These are phyloP conservation scores for Penicillium verrucosum DNA, from an alignment of 2,329 filamentous ascomycete species.

Conservation along the genomic window DNA sequence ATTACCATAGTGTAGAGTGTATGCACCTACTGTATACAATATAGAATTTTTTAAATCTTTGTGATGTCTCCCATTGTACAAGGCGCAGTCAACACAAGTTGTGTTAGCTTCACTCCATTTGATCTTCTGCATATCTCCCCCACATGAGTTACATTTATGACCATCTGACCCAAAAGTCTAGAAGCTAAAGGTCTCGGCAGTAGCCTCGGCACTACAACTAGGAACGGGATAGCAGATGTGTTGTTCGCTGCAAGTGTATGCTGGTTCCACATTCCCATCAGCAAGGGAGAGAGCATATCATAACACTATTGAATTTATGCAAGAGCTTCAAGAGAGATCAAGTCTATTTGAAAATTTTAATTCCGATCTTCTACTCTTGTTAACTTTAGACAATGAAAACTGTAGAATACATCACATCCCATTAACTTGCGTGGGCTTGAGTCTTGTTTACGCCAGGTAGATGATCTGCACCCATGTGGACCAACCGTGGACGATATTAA, in stretches of 20 bases:
- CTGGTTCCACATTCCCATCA: constrained; percentile 9
- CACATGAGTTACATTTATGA: constrained; percentile 1
- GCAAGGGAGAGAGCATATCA: constrained; percentile 2
- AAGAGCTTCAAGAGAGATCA: neutral
- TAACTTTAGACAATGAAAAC: neutral
- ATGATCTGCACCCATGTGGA: constrained; percentile 10
- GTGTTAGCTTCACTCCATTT: neutral
- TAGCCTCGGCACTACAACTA: neutral
- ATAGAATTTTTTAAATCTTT: neutral
- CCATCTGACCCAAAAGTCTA: neutral
- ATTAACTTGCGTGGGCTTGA: constrained; percentile 3
- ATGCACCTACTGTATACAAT: neutral
- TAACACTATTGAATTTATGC: constrained; percentile 1
- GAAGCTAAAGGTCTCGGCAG: neutral
- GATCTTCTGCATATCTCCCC: constrained; percentile 4
- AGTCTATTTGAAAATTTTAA: neutral
- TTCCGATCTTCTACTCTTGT: neutral
- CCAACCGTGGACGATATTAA: neutral
- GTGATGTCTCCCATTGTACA: constrained; percentile 1
- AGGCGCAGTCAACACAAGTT: neutral
- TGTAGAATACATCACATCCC: neutral
- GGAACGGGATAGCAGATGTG: constrained; percentile 1
- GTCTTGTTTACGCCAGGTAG: constrained; percentile 6
- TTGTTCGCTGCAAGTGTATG: constrained; percentile 2
- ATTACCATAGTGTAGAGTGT: neutral